phyloP scores from a whole-genome alignment of 768 basidiomycete genomes.

The Russula griseocarnosa region DNA sequence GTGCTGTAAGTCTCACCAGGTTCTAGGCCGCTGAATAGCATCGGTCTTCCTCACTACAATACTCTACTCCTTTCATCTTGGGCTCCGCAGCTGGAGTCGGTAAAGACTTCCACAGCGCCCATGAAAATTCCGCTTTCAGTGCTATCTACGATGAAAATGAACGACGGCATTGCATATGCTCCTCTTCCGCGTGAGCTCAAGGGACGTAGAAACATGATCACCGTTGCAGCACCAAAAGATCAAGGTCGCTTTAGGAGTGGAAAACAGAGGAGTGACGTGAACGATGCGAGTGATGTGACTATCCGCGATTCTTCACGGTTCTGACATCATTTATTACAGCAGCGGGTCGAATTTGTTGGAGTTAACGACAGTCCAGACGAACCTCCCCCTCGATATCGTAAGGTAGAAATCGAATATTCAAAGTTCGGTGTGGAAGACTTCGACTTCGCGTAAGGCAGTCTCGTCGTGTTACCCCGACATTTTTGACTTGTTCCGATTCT shows the following conservation, averaged over 20 bases:
- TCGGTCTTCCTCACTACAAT: constrained; percentile 86
- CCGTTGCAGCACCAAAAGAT: constrained; percentile 47
- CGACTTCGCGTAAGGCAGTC: constrained; percentile 75
- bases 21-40: constrained; percentile 76
- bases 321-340: constrained; percentile 34
- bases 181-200: constrained; percentile 79
- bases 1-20: background rate
- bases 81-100: constrained; percentile 52
- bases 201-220: constrained; percentile 76
- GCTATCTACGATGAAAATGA: constrained; percentile 71
- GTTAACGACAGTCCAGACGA: constrained; percentile 51
- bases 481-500: background rate
- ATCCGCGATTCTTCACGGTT: constrained; percentile 1
- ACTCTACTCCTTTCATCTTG: constrained; percentile 66
- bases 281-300: constrained; percentile 31
- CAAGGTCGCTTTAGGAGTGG: constrained; percentile 85
- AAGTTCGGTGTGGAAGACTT: constrained; percentile 99
- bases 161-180: constrained; percentile 90
- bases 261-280: constrained; percentile 50
- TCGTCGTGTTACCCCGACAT: background rate
- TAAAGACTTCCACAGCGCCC: constrained; percentile 58
- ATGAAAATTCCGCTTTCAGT: constrained; percentile 77
- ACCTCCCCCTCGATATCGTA: constrained; percentile 78
- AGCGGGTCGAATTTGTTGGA: constrained; percentile 50
- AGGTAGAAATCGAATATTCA: constrained; percentile 96